phyloP scores from a whole-genome alignment of 345 rosid species.

The Cardamine resedifolia region DNA sequence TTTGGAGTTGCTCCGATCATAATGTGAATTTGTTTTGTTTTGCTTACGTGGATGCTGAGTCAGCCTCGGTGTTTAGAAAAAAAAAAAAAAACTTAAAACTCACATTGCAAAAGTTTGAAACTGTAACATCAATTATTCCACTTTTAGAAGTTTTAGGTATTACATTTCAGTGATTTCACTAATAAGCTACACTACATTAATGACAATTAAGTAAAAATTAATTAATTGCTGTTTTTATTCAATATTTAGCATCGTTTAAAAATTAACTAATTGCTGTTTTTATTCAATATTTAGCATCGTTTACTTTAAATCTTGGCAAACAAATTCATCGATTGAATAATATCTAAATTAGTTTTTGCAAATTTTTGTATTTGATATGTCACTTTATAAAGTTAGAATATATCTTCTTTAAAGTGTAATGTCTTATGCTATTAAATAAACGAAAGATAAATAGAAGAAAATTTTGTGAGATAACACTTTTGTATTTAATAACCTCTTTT shows the following conservation, averaged over 20 bases:
- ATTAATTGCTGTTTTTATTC: not conserved
- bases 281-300: not conserved
- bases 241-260: not conserved
- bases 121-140: not conserved
- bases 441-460: not conserved
- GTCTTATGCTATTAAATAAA: not conserved
- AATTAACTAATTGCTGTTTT: not conserved
- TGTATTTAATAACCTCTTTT: not conserved
- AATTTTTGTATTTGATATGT: not conserved
- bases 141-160: not conserved
- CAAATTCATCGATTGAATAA: not conserved
- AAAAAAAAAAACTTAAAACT: not conserved
- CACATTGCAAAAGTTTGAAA: too few species aligned
- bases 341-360: not conserved
- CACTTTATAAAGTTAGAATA: not conserved
- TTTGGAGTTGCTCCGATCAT: not conserved
- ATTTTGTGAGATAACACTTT: not conserved
- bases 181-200: not conserved
- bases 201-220: not conserved
- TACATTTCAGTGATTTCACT: not conserved
- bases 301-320: not conserved
- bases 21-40: not conserved
- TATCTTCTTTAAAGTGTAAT: not conserved
- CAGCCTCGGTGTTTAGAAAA: not conserved
- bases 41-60: conserved; percentile 28